These are phyloP conservation scores for Samsoniella hepiali DNA, from an alignment of 2,329 filamentous ascomycete species.

Conservation along the genomic window DNA sequence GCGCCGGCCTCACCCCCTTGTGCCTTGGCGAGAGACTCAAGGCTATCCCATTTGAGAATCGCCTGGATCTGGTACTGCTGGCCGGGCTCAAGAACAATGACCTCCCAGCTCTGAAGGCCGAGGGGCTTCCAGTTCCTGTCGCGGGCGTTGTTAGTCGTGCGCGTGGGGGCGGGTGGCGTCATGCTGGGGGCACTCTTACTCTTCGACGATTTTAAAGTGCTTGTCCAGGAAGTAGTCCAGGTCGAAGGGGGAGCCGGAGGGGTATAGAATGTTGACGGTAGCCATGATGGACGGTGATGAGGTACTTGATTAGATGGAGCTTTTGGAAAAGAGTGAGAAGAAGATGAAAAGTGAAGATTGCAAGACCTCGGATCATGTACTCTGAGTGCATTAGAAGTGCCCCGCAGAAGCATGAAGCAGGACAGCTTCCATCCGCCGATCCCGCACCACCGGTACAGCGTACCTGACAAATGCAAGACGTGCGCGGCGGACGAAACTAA, in stretches of 20 bases:
- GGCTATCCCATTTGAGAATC: conserved; percentile 12
- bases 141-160: neutral
- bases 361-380: conserved; percentile 1
- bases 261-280: conserved; percentile 37
- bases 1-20: neutral
- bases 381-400: too few relatives aligned
- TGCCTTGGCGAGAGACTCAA: neutral
- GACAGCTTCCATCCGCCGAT: neutral
- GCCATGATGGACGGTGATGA: neutral
- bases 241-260: conserved; percentile 42
- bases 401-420: neutral
- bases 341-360: neutral
- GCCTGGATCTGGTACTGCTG: conserved; percentile 20
- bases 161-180: neutral
- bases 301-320: neutral
- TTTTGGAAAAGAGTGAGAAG: neutral
- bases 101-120: conserved; percentile 25
- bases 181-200: conserved; percentile 19
- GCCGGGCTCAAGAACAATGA: conserved; percentile 4
- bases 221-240: conserved; percentile 45
- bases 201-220: conserved; percentile 44
- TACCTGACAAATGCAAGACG: neutral
- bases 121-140: conserved; percentile 15
- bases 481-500: neutral
- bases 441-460: neutral